A percentile compares a stretch with the other conserved stretches of the same genome.
phyloP scores from a whole-genome alignment of 441 rosid genomes.

The Populus trichocarpa region DNA sequence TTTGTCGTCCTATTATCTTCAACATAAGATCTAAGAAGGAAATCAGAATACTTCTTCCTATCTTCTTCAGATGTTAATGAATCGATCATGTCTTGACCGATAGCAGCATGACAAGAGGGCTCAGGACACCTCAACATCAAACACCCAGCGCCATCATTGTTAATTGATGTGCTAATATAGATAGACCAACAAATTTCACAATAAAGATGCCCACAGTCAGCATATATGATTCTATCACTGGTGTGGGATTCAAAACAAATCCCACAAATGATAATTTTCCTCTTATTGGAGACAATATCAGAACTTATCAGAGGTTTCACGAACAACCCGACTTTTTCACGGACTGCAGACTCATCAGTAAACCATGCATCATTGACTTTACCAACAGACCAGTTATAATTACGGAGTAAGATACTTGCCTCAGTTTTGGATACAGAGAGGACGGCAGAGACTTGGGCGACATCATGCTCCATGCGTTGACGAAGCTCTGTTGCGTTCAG shows the following conservation, averaged over 20 bases:
- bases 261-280: constrained; percentile 21
- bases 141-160: constrained; percentile 61
- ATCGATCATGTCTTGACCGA: constrained; percentile 48
- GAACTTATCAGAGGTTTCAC: background rate
- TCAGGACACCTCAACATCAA: constrained; percentile 62
- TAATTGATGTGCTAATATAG: constrained; percentile 49
- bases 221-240: constrained; percentile 16
- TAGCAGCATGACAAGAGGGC: constrained; percentile 53
- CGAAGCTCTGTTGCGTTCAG: constrained; percentile 9
- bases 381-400: constrained; percentile 26
- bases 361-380: constrained; percentile 29
- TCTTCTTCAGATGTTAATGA: constrained; percentile 38
- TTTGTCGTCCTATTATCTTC: constrained; percentile 53
- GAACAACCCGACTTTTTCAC: constrained; percentile 19
- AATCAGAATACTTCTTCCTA: constrained; percentile 40
- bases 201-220: constrained; percentile 44
- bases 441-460: constrained; percentile 1
- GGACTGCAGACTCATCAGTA: constrained; percentile 23
- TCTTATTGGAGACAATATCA: no score
- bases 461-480: constrained; percentile 1
- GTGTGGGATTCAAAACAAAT: constrained; percentile 43
- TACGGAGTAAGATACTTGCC: constrained; percentile 18
- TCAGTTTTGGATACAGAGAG: constrained; percentile 10
- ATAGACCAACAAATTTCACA: constrained; percentile 39
- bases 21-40: constrained; percentile 53